These are phyloP conservation scores for Suhomyces sp. DNA, from an alignment of 805 yeast species.

Conservation along the genomic window DNA sequence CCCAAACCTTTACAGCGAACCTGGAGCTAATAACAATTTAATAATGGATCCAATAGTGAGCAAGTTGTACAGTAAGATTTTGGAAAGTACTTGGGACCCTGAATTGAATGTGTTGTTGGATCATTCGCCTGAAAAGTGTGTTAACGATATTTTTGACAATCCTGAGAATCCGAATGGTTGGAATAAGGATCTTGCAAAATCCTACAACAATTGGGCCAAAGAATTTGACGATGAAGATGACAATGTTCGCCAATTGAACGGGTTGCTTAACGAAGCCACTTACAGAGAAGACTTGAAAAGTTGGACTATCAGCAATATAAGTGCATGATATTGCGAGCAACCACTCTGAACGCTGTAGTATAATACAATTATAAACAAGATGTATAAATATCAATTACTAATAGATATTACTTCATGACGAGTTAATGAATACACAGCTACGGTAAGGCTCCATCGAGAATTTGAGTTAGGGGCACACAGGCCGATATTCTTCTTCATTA, in stretches of 20 bases:
- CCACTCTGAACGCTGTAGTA: too few species aligned
- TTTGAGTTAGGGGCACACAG: too few species aligned
- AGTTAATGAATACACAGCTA: too few species aligned
- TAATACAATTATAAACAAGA: too few species aligned
- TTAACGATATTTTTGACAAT: constrained; percentile 72
- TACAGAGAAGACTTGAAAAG: constrained; percentile 42
- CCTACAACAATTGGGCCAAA: constrained; percentile 9
- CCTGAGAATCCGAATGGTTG: constrained; percentile 39
- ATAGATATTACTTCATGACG: too few species aligned
- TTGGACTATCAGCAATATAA: constrained; percentile 30
- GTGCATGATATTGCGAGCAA: neutral
- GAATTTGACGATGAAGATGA: constrained; percentile 17
- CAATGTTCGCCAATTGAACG: constrained; percentile 31
- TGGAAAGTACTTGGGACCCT: constrained; percentile 64
- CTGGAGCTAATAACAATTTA: constrained; percentile 1
- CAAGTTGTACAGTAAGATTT: constrained; percentile 50
- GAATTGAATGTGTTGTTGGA: constrained; percentile 46
- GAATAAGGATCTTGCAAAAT: constrained; percentile 13
- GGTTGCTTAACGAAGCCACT: constrained; percentile 37
- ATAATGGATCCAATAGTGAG: constrained; percentile 51
- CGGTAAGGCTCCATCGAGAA: too few species aligned
- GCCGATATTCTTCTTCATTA: too few species aligned
- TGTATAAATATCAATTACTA: too few species aligned
- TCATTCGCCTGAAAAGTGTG: constrained; percentile 64
- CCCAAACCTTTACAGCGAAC: too few species aligned